Evolutionary conservation across 2,329 filamentous ascomycete genomes (phyloP).

Genomic region (Rutstroemia sp.): DNA sequence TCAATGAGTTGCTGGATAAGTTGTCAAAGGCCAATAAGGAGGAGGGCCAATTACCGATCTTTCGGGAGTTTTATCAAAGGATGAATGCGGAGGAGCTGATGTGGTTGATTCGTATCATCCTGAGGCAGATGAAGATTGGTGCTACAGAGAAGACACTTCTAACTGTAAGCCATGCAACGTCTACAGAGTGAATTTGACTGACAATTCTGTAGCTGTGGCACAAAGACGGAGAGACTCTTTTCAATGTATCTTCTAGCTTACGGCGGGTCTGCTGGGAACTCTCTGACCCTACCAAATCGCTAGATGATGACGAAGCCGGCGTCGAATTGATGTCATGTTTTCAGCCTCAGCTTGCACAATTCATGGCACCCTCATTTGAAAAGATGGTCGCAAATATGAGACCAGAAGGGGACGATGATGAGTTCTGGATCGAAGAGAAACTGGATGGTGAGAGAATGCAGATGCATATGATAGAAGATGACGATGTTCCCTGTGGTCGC

Average conservation of each 20-base stretch:
- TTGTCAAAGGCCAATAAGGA: slow-evolving; percentile 71
- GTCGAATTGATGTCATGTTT: slow-evolving; percentile 90
- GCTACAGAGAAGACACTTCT: slow-evolving; percentile 87
- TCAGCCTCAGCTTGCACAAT: slow-evolving; percentile 89
- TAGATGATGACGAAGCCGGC: slow-evolving; percentile 68
- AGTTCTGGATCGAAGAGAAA: slow-evolving; percentile 98
- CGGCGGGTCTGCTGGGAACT: slow-evolving; percentile 93
- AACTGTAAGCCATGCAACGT: slow-evolving; percentile 33
- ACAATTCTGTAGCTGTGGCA: slow-evolving; percentile 62
- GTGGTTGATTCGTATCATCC: slow-evolving; percentile 90
- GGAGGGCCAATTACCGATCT: slow-evolving; percentile 73
- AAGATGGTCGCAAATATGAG: slow-evolving; percentile 66
- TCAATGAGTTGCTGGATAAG: slow-evolving; percentile 77
- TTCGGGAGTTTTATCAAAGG: slow-evolving; percentile 74
- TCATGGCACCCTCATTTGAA: slow-evolving; percentile 76
- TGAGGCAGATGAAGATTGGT: slow-evolving; percentile 66
- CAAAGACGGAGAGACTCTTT: slow-evolving; percentile 67
- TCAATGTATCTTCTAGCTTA: slow-evolving; percentile 86
- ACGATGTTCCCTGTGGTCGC: slow-evolving; percentile 57
- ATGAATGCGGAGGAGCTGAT: slow-evolving; percentile 93
- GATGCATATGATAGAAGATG: slow-evolving; percentile 78
- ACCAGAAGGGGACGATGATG: slow-evolving; percentile 46
- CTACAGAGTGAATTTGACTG: not conserved
- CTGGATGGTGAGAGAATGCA: slow-evolving; percentile 96
- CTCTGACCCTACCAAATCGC: slow-evolving; percentile 60